Percentiles rank a stretch among this genome's conserved stretches.
phyloP scores from a whole-genome alignment of 148 eudicot genomes.

The Diospyros kaki region DNA sequence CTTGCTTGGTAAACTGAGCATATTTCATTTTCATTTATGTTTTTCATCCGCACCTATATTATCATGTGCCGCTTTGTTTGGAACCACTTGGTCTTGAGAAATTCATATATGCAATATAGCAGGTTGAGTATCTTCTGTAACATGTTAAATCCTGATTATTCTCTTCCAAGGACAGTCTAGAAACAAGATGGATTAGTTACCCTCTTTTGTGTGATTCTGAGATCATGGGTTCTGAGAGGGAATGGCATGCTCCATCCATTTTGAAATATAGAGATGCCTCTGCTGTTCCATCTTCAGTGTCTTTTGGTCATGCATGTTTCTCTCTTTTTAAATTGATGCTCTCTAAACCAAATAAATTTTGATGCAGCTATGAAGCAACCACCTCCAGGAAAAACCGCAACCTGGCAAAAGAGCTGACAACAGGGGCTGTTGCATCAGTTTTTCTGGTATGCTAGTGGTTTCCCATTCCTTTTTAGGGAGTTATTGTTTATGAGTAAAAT shows the following conservation, averaged over 20 bases:
- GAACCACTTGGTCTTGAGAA: no score
- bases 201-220: background rate
- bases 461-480: background rate
- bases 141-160: background rate
- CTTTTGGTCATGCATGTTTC: no score
- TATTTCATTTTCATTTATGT: background rate
- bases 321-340: background rate
- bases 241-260: background rate
- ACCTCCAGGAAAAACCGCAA: conserved; percentile 80
- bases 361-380: conserved; percentile 92
- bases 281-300: no score
- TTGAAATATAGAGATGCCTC: no score
- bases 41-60: background rate
- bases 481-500: background rate
- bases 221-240: background rate
- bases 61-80: no score
- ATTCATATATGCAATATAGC: no score
- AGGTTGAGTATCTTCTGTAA: background rate
- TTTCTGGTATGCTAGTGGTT: conserved; percentile 60
- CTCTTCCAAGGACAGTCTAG: background rate
- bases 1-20: background rate
- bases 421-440: conserved; percentile 89
- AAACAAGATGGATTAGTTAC: background rate
- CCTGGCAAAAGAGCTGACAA: conserved; percentile 73
- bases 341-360: background rate